These are phyloP conservation scores for Pulicaria dysenterica DNA, from an alignment of 129 eudicot species.

Conservation along the genomic window DNA sequence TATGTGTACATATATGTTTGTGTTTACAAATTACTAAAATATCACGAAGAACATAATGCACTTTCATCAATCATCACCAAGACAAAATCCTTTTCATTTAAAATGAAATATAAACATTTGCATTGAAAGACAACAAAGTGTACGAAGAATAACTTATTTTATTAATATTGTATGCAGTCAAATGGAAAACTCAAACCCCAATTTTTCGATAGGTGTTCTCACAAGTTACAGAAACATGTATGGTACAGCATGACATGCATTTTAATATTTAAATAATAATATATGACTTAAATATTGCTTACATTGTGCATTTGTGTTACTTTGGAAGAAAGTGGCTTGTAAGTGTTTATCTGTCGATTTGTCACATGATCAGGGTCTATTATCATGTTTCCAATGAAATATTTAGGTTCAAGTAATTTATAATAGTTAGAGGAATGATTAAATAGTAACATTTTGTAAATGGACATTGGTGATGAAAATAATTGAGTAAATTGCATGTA, in stretches of 20 bases:
- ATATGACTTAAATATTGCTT: constrained; percentile 5
- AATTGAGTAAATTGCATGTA: too few relatives aligned
- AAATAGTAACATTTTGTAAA: too few relatives aligned
- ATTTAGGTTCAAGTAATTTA: too few relatives aligned
- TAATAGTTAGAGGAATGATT: too few relatives aligned
- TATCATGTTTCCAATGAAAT: too few relatives aligned
- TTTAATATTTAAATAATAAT: neutral
- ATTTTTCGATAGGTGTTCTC: constrained; percentile 34
- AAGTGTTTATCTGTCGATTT: neutral
- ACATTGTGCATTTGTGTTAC: neutral
- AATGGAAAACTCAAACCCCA: constrained; percentile 37
- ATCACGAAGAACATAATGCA: neutral
- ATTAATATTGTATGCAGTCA: constrained; percentile 15
- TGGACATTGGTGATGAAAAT: too few relatives aligned
- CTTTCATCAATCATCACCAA: neutral
- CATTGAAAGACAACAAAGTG: constrained; percentile 1
- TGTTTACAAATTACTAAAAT: neutral
- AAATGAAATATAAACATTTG: neutral
- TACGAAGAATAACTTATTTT: constrained; percentile 16
- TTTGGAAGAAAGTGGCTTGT: constrained; percentile 32
- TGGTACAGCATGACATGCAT: constrained; percentile 27
- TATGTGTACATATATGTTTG: too few relatives aligned
- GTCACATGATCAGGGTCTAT: too few relatives aligned
- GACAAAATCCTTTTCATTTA: neutral
- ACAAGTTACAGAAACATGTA: constrained; percentile 34